These are phyloP conservation scores for Septoria petroselini DNA, from an alignment of 2,329 filamentous ascomycete genomes.

Conservation along the genomic window DNA sequence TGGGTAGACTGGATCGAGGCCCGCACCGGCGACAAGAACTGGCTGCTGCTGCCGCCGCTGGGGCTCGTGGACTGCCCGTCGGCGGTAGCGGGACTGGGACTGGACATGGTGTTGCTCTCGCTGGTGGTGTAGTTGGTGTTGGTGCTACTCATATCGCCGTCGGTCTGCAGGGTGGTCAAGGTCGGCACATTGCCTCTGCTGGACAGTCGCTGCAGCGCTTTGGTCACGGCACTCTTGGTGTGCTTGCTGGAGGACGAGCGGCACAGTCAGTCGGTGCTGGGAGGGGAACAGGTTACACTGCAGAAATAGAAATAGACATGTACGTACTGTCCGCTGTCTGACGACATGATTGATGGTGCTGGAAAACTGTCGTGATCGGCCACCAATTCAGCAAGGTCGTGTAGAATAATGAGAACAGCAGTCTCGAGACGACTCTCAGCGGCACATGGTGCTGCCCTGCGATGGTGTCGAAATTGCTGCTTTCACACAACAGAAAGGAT, in stretches of 20 bases:
- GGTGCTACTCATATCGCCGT: conserved; percentile 5
- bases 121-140: no score
- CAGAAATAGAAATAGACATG: conserved; percentile 3
- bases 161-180: conserved; percentile 21
- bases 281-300: neutral
- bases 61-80: conserved; percentile 8
- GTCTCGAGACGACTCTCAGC: neutral
- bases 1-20: conserved; percentile 30
- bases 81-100: conserved; percentile 5
- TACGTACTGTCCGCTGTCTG: conserved; percentile 7
- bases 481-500: no score
- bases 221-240: conserved; percentile 51
- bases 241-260: conserved; percentile 40
- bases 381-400: no score
- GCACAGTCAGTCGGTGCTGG: neutral
- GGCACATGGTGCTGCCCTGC: neutral
- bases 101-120: conserved; percentile 18
- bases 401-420: no score
- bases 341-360: conserved; percentile 6
- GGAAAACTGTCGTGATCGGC: neutral
- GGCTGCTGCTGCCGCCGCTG: conserved; percentile 22
- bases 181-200: conserved; percentile 44
- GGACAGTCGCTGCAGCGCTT: conserved; percentile 53
- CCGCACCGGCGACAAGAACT: conserved; percentile 23
- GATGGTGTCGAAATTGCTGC: neutral